These are phyloP conservation scores for Aspergillus ochraceus DNA, from an alignment of 2,329 filamentous ascomycete species.

Conservation along the genomic window DNA sequence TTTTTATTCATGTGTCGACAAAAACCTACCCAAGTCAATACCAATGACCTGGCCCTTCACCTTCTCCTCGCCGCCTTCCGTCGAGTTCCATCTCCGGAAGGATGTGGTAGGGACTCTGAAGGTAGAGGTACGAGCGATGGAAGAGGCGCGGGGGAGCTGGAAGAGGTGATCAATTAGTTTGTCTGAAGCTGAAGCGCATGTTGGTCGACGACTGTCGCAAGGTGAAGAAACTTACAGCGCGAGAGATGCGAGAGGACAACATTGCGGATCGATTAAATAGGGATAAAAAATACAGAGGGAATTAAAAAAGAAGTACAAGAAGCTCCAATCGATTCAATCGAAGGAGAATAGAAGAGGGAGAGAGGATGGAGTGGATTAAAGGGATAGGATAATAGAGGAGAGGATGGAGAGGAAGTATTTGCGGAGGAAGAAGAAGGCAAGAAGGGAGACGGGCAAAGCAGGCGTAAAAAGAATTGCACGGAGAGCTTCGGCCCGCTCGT, in stretches of 20 bases:
- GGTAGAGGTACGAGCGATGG: slow-evolving; percentile 67
- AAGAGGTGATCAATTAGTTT: slow-evolving; percentile 17
- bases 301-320: slow-evolving; percentile 28
- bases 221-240: slow-evolving; percentile 64
- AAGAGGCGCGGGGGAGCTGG: slow-evolving; percentile 76
- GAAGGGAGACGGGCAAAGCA: slow-evolving; percentile 23
- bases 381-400: slow-evolving; percentile 21
- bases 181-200: not conserved
- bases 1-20: not conserved
- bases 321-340: slow-evolving; percentile 37
- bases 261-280: slow-evolving; percentile 52
- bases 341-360: slow-evolving; percentile 14
- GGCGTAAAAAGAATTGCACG: slow-evolving; percentile 34
- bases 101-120: slow-evolving; percentile 70
- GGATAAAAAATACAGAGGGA: slow-evolving; percentile 37
- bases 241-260: slow-evolving; percentile 70
- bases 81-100: slow-evolving; percentile 60
- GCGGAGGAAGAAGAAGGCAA: slow-evolving; percentile 24
- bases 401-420: slow-evolving; percentile 24
- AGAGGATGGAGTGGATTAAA: slow-evolving; percentile 20
- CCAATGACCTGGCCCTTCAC: slow-evolving; percentile 95
- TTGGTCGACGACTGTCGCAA: not conserved
- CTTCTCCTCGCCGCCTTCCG: slow-evolving; percentile 67
- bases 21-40: slow-evolving; percentile 83
- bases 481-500: slow-evolving; percentile 36